A percentile compares a stretch with the other conserved stretches of the same genome.
These are phyloP conservation scores for Leishmania arabica DNA, from an alignment of 208 protist species.

Conservation along the genomic window DNA sequence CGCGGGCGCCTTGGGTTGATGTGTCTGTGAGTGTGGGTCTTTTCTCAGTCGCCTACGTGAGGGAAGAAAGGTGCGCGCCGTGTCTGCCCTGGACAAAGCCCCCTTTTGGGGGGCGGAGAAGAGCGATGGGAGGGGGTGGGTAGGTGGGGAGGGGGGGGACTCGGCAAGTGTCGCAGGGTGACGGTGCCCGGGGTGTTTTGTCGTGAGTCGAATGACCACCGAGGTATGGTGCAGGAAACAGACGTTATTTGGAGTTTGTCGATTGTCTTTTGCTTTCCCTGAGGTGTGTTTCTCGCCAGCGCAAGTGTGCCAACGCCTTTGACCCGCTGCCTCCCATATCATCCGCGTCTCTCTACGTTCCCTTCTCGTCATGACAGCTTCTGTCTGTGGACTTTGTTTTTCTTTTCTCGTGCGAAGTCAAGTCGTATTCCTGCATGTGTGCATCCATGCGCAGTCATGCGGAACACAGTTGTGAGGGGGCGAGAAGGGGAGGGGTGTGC, in stretches of 20 bases:
- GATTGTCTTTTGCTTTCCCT: neutral
- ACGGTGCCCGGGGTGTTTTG: neutral
- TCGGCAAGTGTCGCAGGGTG: neutral
- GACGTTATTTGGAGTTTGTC: too few relatives aligned
- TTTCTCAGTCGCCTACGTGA: neutral
- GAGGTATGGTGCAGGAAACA: neutral
- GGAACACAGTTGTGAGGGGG: neutral
- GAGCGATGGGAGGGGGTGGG: neutral
- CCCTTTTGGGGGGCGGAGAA: neutral
- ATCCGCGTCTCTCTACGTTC: neutral
- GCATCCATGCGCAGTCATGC: neutral
- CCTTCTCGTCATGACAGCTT: neutral
- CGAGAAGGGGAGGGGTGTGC: neutral
- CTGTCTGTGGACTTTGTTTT: too few relatives aligned
- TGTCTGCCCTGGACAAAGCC: neutral
- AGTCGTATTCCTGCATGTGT: neutral
- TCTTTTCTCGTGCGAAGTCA: neutral
- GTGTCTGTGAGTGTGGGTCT: neutral
- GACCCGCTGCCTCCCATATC: neutral
- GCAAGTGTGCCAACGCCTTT: neutral
- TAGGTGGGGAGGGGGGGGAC: neutral
- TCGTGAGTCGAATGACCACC: neutral
- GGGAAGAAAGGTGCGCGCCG: neutral
- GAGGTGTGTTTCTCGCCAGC: neutral
- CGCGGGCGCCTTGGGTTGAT: neutral